phyloP scores from a whole-genome alignment of 371 early-diverging fungal genomes.

The Mortierella sp. region DNA sequence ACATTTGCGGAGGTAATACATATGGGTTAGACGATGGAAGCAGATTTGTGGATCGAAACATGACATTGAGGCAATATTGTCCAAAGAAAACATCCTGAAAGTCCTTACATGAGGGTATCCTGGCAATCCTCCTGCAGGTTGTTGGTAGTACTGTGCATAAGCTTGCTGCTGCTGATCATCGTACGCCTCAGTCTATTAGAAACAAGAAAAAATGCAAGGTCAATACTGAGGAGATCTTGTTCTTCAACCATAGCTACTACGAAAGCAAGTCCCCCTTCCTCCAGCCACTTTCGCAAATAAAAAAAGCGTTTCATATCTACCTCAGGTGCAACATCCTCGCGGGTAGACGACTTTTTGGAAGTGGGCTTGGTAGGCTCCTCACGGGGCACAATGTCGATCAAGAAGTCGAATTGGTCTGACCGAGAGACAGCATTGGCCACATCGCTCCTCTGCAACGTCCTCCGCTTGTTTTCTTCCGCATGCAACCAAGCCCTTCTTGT shows the following conservation, averaged over 20 bases:
- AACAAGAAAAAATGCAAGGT: background rate
- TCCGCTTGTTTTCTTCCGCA: conserved; percentile 93
- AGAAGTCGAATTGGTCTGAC: conserved; percentile 91
- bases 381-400: conserved; percentile 92
- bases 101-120: conserved; percentile 35
- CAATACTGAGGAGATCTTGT: background rate
- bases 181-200: conserved; percentile 20
- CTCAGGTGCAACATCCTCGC: conserved; percentile 37
- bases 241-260: conserved; percentile 24
- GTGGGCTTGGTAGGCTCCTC: conserved; percentile 73
- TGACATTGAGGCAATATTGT: no score
- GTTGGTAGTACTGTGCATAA: conserved; percentile 40
- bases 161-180: conserved; percentile 33
- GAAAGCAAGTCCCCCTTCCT: background rate
- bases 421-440: conserved; percentile 85
- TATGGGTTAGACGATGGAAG: background rate
- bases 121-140: conserved; percentile 30
- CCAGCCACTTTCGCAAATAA: background rate
- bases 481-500: conserved; percentile 94
- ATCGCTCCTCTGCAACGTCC: conserved; percentile 91
- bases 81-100: background rate
- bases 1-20: background rate
- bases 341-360: conserved; percentile 27
- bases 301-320: conserved; percentile 7
- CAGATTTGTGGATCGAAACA: no score